phyloP scores from a whole-genome alignment of 169 alveolate genomes.

The Perkinsus chesapeaki region DNA sequence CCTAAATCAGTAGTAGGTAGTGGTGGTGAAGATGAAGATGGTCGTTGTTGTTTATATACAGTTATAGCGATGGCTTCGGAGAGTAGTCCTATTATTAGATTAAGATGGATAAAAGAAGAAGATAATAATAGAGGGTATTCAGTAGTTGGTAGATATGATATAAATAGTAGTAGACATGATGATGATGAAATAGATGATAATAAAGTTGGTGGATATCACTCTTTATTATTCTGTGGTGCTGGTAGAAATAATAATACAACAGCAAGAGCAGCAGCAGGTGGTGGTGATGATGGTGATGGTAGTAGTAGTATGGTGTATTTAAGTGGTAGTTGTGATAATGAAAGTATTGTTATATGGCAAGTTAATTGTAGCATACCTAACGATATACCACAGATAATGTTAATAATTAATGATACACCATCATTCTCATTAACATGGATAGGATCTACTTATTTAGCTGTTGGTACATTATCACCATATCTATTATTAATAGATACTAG shows the following conservation, averaged over 20 bases:
- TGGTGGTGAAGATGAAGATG: too few relatives aligned
- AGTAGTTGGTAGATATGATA: background rate
- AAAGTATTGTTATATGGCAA: background rate
- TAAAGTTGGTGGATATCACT: background rate
- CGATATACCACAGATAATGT: background rate
- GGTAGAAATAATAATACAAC: too few relatives aligned
- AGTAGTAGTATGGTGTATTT: too few relatives aligned
- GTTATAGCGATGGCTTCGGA: background rate
- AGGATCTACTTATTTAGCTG: background rate
- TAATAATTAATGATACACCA: background rate
- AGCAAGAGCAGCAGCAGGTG: too few relatives aligned
- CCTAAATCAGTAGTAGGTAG: too few relatives aligned
- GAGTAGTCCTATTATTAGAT: background rate
- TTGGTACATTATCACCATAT: background rate
- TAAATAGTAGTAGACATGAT: background rate
- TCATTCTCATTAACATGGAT: background rate
- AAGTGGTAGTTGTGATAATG: too few relatives aligned
- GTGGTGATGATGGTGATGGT: too few relatives aligned
- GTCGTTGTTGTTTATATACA: too few relatives aligned
- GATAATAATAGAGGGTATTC: background rate
- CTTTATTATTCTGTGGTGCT: background rate
- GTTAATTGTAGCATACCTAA: background rate
- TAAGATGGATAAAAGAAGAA: background rate
- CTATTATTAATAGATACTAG: background rate
- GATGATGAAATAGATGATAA: background rate